Conservation (phyloP, 2,329 filamentous ascomycete species). For the Coniochaeta ligniaria region DNA sequence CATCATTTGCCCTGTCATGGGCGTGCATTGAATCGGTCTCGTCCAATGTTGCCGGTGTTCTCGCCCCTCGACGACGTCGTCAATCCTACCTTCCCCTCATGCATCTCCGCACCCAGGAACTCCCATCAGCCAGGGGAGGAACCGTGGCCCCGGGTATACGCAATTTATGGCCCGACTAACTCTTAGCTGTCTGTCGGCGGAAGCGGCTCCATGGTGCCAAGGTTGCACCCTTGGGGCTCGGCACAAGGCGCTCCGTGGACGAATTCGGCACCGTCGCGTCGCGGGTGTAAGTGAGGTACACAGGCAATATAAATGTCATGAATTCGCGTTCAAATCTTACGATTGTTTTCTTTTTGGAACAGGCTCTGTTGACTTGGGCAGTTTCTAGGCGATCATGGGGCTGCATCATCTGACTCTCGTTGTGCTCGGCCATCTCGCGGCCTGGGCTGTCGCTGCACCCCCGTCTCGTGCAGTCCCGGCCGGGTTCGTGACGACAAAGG, state of each 20-base stretch:
- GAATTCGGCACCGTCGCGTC: background rate
- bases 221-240: slow-evolving; percentile 2
- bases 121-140: background rate
- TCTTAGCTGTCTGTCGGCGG: background rate
- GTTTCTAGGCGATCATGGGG: slow-evolving; percentile 3
- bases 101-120: background rate
- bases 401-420: background rate
- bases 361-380: background rate
- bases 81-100: background rate
- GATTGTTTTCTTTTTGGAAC: background rate
- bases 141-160: background rate
- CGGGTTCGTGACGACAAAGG: slow-evolving; percentile 42
- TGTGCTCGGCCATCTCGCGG: slow-evolving; percentile 1
- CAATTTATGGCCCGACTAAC: background rate
- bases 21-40: background rate
- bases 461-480: slow-evolving; percentile 10
- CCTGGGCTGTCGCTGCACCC: background rate
- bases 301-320: background rate
- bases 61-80: background rate
- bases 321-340: background rate
- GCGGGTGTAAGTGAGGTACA: background rate
- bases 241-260: slow-evolving; percentile 1
- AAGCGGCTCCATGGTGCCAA: slow-evolving; percentile 2
- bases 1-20: background rate
- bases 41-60: background rate